Base-by-base conservation (phyloP, 106 monocot genomes). In the Vanilla planifolia region DNA sequence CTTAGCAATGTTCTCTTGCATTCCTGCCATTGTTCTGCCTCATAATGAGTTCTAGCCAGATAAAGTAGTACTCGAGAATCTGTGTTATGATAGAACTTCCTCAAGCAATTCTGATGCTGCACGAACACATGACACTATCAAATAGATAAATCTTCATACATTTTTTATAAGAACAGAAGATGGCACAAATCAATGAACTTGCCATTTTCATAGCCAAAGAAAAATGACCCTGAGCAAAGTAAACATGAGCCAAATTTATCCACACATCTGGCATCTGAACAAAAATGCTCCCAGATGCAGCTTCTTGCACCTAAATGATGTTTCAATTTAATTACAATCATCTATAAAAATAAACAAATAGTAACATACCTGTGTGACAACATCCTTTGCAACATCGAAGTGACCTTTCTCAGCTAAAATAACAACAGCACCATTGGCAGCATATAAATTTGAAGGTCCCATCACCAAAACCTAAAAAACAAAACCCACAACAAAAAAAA, bases 181-280 rank as follows among this genome's bases (percentile, higher is more conserved):
- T n/a, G n/a, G n/a, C n/a, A n/a, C n/a, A n/a, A 26, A 33, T 29
- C 35, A 33, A 40, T 13, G 11, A 35, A 70, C 52, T 75, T 82
- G 52, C 98, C 98, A 98, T 98, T 77, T 98, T 98, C 21, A 82
- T 73, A 60, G 98, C 98, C 68, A 82, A 69, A 25, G 88, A 66
- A 82, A 92, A 98, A 77, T 92, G 87, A 43, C 92, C 98, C 73
- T 92, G 98, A 65, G 98, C 91, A 75, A 98, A 98, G 66, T 98
- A 92, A n/a, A 92, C 82, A 66, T 98, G 91, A 66, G 92, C 98
- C 62, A 98, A 53, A 82, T 98, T 98, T 55, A 98, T 68, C 88
- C 92, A 92, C 11, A 98, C 98, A 68, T 98, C 98, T 52, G 98
- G 92, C 92, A 98, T 98, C 66, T 98, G 98, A 67, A 92, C 98